Base-by-base conservation (phyloP, 2,329 filamentous ascomycete genomes). In the Trichoderma brevicompactum region DNA sequence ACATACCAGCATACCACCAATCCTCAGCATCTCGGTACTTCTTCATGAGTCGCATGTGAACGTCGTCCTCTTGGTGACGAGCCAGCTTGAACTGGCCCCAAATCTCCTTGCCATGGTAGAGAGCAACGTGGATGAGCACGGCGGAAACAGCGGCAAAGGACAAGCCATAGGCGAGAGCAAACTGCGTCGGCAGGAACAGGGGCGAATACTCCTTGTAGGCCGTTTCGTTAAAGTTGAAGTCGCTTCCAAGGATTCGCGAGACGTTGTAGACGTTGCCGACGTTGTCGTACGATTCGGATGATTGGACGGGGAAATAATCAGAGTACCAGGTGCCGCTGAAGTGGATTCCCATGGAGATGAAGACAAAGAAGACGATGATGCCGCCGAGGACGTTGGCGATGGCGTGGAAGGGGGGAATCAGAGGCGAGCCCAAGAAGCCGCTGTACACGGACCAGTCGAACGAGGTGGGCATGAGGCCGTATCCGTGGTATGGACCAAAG, bases 141-240 rank as follows among this genome's bases (percentile, higher is more conserved):
- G 87, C 85, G 0, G 86, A 82, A 34, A 90, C 82, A 23, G 87
- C 85, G n/a, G 89, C 89, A 72, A 91, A 91, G 0, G 85, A 86
- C 10, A 90, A 77, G 1, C 87, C 88, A 70, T 91, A 87, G 7
- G 80, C 78, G 43, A 87, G 74, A 2, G 83, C 82, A 66, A 86
- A 91, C 66, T 89, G 87, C 0, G 87, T 83, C 2, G 86, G 82
- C 19, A 91, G 78, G 71, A 85, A 90, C 4, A 90, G 80, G 1
- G 88, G 88, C 19, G 88, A 90, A 74, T 91, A 90, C 23, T 79
- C 78, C 67, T 83, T 78, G 74, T 91, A 91, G 13, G 84, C 84
- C 2, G 80, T 81, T 70, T 83, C 81, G 73, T 90, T 83, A 66
- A 91, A 85, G n/a, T 83, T 79, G 63, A 81, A 77, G 68, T 87